Base-by-base conservation (phyloP, 108 stramenopile species). In the Nitzschia palea region DNA sequence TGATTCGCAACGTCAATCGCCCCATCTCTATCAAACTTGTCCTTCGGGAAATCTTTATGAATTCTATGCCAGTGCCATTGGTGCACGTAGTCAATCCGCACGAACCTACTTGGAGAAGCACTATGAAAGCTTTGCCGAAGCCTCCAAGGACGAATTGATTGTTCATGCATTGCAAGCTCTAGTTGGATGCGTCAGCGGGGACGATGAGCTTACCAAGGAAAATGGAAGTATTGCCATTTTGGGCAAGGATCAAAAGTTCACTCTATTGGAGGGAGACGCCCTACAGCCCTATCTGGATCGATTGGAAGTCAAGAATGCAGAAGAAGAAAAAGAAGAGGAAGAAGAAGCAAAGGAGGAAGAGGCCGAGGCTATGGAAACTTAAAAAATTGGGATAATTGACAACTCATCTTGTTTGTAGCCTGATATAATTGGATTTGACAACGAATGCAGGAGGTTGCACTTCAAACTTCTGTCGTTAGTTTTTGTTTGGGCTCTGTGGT, bases 41-140 rank as follows among this genome's bases (percentile, higher is more conserved):
- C 99, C 99, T 30, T 83, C 86, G 43, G 99, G 99, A 31, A 97
- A 98, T 73, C 76, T 96, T 67, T 97, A 91, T 74, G 99, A 99
- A 76, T 97, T 93, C 73, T 83, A 94, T 60, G 98, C 97, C 43
- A 79, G 79, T 43, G 97, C 97, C 61, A 97, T 99, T 80, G 99
- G 99, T 5, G 95, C 99, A 0, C 70, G 99, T 27, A 79, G 85
- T 37, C 99, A 99, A 81, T 80, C 86, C 25, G 97, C 96, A 18
- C 82, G 95, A 73, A 98, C 99, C 5, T 99, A 99, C 75, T 81
- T 99, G 62, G 99, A 99, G 76, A 98, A 98, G 62, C 89, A 93
- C 69, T 79, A 77, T 65, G 88, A 95, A 23, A 62, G 50, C 9
- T 93, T 93, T 57, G 60, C 67, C 29, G 74, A 82, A 8, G 56